A percentile compares a stretch with the other conserved stretches of the same genome.
These are phyloP conservation scores for Naematelia encephala DNA, from an alignment of 768 basidiomycete genomes.

Conservation along the genomic window DNA sequence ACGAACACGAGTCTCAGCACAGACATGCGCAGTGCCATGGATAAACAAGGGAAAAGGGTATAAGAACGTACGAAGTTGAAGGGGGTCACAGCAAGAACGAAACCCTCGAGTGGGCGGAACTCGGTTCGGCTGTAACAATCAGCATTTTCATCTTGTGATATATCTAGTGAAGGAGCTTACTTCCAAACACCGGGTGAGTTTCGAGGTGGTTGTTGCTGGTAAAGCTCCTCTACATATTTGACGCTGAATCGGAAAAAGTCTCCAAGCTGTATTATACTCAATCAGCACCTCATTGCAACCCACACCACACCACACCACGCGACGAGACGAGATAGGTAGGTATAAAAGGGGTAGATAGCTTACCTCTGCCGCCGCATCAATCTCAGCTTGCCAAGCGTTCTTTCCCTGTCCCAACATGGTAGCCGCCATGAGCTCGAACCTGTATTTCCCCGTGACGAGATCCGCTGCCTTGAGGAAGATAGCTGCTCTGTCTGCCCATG, in stretches of 20 bases:
- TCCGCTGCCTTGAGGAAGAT: constrained; percentile 99
- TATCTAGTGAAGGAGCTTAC: constrained; percentile 59
- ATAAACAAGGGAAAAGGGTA: not conserved
- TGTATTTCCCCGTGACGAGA: constrained; percentile 88
- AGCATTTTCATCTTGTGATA: not conserved
- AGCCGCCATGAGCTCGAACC: constrained; percentile 90
- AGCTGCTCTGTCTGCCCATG: constrained; percentile 94
- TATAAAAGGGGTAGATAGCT: constrained; percentile 29
- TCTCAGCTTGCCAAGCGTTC: constrained; percentile 99
- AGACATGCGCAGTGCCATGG: too few species aligned
- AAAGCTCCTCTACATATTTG: constrained; percentile 93
- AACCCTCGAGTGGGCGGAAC: constrained; percentile 96
- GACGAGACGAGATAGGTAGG: not conserved
- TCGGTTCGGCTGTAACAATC: constrained; percentile 70
- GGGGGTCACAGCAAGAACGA: constrained; percentile 94
- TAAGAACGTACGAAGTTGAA: constrained; percentile 63
- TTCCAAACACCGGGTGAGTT: constrained; percentile 91
- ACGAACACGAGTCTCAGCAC: not conserved
- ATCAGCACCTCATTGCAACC: constrained; percentile 8
- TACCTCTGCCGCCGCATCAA: constrained; percentile 97
- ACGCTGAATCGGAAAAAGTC: constrained; percentile 98
- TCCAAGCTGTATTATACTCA: constrained; percentile 57
- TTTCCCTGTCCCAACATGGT: constrained; percentile 99
- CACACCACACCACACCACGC: too few species aligned
- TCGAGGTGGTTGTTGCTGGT: constrained; percentile 80